A percentile compares a stretch with the other conserved stretches of the same genome.
Evolutionary conservation across 306 rosid genomes (phyloP).

Genomic region (Sphenostylis stenocarpa): DNA sequence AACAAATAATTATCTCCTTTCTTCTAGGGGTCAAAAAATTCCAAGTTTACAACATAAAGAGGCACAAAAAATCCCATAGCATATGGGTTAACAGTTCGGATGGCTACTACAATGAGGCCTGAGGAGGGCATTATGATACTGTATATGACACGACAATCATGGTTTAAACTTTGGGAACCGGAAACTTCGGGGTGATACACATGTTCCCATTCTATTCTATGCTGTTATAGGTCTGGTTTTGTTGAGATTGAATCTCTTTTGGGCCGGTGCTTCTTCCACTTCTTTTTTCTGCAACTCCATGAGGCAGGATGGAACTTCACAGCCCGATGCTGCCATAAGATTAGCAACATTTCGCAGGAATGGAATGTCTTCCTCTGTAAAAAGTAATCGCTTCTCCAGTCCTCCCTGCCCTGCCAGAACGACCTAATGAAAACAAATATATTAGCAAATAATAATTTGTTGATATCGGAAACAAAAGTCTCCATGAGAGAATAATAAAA

Average conservation of each 20-base stretch:
- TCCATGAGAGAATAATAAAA: constrained; percentile 3
- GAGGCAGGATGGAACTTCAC: constrained; percentile 86
- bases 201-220: background rate
- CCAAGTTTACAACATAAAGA: background rate
- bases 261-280: constrained; percentile 92
- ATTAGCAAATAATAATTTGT: constrained; percentile 5
- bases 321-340: constrained; percentile 81
- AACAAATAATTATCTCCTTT: background rate
- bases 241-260: constrained; percentile 74
- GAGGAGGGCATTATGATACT: background rate
- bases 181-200: background rate
- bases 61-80: background rate
- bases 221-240: constrained; percentile 47
- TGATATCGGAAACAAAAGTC: background rate
- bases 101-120: background rate
- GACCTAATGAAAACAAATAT: constrained; percentile 56
- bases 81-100: background rate
- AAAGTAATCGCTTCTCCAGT: constrained; percentile 87
- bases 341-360: constrained; percentile 80
- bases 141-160: background rate
- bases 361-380: constrained; percentile 83
- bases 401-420: constrained; percentile 97
- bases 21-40: background rate
- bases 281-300: constrained; percentile 66
- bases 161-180: background rate